Conservation (phyloP, 2,329 filamentous ascomycete genomes). For the Botryotinia convoluta region DNA sequence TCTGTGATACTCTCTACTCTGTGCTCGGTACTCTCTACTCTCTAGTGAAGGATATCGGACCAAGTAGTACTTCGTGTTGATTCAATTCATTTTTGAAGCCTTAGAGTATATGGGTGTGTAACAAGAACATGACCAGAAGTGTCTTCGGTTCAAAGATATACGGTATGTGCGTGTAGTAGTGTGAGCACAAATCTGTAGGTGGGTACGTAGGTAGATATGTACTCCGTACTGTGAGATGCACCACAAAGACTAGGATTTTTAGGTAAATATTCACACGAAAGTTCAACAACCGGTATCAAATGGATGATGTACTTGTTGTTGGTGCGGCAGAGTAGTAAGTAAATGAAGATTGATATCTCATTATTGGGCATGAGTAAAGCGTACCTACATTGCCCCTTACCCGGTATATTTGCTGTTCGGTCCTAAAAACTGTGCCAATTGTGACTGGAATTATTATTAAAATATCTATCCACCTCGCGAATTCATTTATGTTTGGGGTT, state of each 20-base stretch:
- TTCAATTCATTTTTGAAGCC: neutral
- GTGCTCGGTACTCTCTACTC: neutral
- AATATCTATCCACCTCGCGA: neutral
- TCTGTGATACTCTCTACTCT: neutral
- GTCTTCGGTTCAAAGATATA: neutral
- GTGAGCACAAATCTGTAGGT: neutral
- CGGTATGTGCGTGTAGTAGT: neutral
- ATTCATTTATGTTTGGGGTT: neutral
- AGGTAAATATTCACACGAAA: neutral
- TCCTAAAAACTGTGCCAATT: neutral
- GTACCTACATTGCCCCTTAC: neutral
- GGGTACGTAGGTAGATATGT: neutral
- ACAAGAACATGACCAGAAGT: neutral
- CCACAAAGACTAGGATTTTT: neutral
- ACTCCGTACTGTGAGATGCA: neutral
- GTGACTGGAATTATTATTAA: neutral
- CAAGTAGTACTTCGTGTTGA: neutral
- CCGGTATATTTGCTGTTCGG: neutral
- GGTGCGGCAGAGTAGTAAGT: neutral
- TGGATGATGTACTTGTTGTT: neutral
- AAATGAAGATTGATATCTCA: neutral
- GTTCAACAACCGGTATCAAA: neutral
- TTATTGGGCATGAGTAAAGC: neutral
- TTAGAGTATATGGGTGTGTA: neutral
- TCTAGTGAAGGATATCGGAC: neutral